Base-by-base conservation (phyloP, 345 rosid genomes). In the Clausena lansium region DNA sequence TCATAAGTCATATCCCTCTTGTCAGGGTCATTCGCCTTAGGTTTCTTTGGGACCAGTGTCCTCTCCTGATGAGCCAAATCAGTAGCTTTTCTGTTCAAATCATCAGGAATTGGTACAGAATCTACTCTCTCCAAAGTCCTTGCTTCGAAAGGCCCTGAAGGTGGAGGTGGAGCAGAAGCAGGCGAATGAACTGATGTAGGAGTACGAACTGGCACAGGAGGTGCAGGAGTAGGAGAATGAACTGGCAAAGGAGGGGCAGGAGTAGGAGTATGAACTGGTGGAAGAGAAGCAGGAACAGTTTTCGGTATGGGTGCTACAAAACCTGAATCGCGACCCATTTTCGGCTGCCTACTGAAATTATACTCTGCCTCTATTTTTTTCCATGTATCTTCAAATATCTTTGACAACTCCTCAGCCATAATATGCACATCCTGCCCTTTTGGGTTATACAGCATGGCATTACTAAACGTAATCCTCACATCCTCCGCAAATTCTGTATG, bases 361-460 rank as follows among this genome's bases (percentile, higher is more conserved):
- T 76, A 86, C 81, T 85, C 86, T 6, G 76, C 74, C 79, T 83
- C 88, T 22, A 95, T 69, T 41, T 79, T 66, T 3, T 63, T 74
- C 99, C 99, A 95, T 32, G 85, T 80, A 55, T 90, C 93, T 79
- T 90, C 96, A 78, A 95, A 95, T 71, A 86, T 33, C 63, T 85
- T 89, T 74, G 73, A 82, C 88, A 93, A 75, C 13, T 76, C 33
- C 63, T 89, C 89, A n/a, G 98, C 98, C 93, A 93, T 91, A 57
- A 59, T 3, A 82, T 95, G 90, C 30, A 85, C 98, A 57, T 95
- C 98, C 78, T 95, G 99, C 39, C 89, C 98, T 78, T 89, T 88
- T 2, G 94, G 94, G 76, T 93, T 95, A 81, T 93, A 95, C 74
- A 86, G 30, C 91, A 93, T 81, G 30, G 98, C 99, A 83, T 95